phyloP scores from a whole-genome alignment of 257 asterid species.

The Mentha longifolia region DNA sequence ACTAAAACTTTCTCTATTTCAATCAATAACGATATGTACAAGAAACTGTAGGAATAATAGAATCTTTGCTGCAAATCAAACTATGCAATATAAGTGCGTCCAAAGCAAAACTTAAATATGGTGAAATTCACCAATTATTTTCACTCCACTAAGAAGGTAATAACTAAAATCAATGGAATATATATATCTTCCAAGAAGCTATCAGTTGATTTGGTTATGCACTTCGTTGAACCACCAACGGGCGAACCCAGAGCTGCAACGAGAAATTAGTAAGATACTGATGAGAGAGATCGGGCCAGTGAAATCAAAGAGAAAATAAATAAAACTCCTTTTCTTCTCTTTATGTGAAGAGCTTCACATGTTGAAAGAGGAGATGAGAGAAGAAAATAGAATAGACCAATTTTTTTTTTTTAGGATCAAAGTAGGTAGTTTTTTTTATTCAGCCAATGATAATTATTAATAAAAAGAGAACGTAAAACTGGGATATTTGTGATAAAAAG shows the following conservation, averaged over 20 bases:
- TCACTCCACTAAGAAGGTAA: slow-evolving; percentile 9
- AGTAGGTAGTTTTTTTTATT: slow-evolving; percentile 1
- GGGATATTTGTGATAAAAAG: background rate
- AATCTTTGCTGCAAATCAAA: too few relatives aligned
- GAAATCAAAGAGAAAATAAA: background rate
- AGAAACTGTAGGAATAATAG: background rate
- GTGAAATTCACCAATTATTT: slow-evolving; percentile 20
- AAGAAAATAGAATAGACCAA: background rate
- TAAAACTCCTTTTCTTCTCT: background rate
- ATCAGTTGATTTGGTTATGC: slow-evolving; percentile 7
- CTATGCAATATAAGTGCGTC: too few relatives aligned
- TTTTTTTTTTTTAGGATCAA: background rate
- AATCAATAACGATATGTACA: background rate
- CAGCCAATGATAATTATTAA: slow-evolving; percentile 1
- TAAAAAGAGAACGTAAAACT: background rate
- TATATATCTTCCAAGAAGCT: slow-evolving; percentile 22
- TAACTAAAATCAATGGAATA: background rate
- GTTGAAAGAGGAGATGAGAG: background rate
- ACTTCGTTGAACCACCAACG: slow-evolving; percentile 1
- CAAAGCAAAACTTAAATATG: slow-evolving; percentile 16
- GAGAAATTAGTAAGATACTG: background rate
- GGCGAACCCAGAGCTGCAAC: slow-evolving; percentile 17
- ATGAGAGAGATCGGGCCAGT: background rate
- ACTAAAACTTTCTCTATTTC: slow-evolving; percentile 2
- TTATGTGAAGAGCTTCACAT: background rate